Evolutionary conservation across 2,329 filamentous ascomycete species (phyloP).

Genomic region (Fusarium burgessii): DNA sequence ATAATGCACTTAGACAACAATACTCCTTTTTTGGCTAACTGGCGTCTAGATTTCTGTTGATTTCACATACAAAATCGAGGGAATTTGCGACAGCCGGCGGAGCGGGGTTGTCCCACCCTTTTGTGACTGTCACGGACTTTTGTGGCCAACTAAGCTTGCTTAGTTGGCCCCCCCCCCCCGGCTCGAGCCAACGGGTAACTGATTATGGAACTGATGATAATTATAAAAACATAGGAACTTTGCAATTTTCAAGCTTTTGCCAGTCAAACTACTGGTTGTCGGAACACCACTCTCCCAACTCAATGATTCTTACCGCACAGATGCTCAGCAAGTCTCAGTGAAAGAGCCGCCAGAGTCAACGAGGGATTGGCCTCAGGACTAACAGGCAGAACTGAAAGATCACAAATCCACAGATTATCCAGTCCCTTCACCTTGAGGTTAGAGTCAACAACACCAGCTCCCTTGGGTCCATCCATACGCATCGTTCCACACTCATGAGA

Average conservation of each 20-base stretch:
- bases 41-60: too few relatives aligned
- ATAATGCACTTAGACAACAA: too few relatives aligned
- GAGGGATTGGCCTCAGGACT: slow-evolving; percentile 33
- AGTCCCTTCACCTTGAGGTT: slow-evolving; percentile 26
- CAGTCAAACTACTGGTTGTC: rapidly evolving
- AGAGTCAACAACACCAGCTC: slow-evolving; percentile 4
- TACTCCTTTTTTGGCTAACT: too few relatives aligned
- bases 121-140: too few relatives aligned
- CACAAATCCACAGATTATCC: slow-evolving; percentile 31
- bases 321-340: slow-evolving; percentile 26
- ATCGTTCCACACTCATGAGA: slow-evolving; percentile 37
- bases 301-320: not conserved
- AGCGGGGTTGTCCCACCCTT: too few relatives aligned
- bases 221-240: not conserved
- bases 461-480: slow-evolving; percentile 26
- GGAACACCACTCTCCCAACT: rapidly evolving
- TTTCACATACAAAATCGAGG: too few relatives aligned
- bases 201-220: not conserved
- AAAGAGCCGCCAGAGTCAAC: slow-evolving; percentile 26
- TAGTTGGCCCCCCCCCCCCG: too few relatives aligned
- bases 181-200: too few relatives aligned
- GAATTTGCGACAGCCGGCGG: too few relatives aligned
- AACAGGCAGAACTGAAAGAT: slow-evolving; percentile 31
- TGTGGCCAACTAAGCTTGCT: too few relatives aligned
- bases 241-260: not conserved